Evolutionary conservation across 768 basidiomycete species (phyloP).

Genomic region (Lactarius indigo): DNA sequence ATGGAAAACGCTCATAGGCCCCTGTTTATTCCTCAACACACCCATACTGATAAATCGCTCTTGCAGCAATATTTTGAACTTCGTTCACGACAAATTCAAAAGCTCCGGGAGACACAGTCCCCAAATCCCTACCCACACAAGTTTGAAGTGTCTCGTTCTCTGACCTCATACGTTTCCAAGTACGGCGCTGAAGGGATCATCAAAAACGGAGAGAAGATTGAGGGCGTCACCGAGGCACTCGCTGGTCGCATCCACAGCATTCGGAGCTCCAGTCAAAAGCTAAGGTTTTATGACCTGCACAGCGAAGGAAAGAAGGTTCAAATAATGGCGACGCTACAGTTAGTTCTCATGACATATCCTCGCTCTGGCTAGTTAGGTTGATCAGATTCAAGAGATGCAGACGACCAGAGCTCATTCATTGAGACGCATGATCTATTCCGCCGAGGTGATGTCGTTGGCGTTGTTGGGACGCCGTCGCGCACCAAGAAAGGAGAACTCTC

Average conservation of each 20-base stretch:
- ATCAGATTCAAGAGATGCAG: constrained; percentile 49
- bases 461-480: constrained; percentile 82
- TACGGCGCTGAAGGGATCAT: constrained; percentile 77
- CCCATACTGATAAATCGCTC: not conserved
- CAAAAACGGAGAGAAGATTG: constrained; percentile 59
- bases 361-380: not conserved
- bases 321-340: constrained; percentile 89
- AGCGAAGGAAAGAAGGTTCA: constrained; percentile 92
- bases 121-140: constrained; percentile 99
- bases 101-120: constrained; percentile 75
- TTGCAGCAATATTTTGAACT: constrained; percentile 94
- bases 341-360: constrained; percentile 31
- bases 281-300: constrained; percentile 92
- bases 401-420: constrained; percentile 60
- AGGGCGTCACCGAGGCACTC: constrained; percentile 55
- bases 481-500: constrained; percentile 96
- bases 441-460: constrained; percentile 95
- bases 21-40: not conserved
- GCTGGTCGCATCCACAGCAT: constrained; percentile 94
- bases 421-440: constrained; percentile 81
- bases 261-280: constrained; percentile 74
- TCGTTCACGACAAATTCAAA: constrained; percentile 82
- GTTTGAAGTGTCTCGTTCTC: constrained; percentile 81
- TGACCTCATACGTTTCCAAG: constrained; percentile 66
- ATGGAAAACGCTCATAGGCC: not conserved